These are phyloP conservation scores for Pythium rishiriense DNA, from an alignment of 352 stramenopile species.

Conservation along the genomic window DNA sequence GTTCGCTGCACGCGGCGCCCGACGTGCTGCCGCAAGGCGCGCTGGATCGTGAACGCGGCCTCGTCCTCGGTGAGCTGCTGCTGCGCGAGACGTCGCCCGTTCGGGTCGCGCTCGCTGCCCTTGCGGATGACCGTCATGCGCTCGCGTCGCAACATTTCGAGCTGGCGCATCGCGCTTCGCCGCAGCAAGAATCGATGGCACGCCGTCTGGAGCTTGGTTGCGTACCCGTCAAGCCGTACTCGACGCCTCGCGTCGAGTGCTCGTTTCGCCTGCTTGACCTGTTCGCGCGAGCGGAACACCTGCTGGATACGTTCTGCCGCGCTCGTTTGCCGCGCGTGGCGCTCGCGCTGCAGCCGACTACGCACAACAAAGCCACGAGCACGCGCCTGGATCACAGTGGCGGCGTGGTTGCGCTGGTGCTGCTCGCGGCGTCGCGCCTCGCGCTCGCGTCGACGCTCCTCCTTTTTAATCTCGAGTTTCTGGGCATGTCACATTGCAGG, in stretches of 20 bases:
- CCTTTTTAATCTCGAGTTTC: conserved; percentile 45
- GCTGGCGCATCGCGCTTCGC: conserved; percentile 32
- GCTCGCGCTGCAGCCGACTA: conserved; percentile 18
- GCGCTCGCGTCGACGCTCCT: conserved; percentile 38
- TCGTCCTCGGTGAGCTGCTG: conserved; percentile 26
- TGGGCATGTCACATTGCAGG: no score
- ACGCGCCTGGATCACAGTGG: conserved; percentile 30
- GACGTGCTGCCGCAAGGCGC: conserved; percentile 38
- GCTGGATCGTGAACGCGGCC: conserved; percentile 50
- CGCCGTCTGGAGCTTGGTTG: conserved; percentile 44
- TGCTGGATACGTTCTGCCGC: conserved; percentile 54
- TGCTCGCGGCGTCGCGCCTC: conserved; percentile 41
- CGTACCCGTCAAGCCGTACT: conserved; percentile 37
- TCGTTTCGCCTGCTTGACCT: conserved; percentile 45
- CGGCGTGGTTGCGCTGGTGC: conserved; percentile 29
- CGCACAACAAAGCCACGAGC: conserved; percentile 40
- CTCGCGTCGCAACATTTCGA: conserved; percentile 21
- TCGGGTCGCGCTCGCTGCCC: neutral
- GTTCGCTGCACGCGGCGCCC: conserved; percentile 39
- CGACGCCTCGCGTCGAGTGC: conserved; percentile 36
- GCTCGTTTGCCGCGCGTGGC: conserved; percentile 30
- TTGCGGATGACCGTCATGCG: neutral
- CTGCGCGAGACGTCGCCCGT: conserved; percentile 19
- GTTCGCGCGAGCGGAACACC: conserved; percentile 35
- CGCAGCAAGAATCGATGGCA: conserved; percentile 35